Conservation (phyloP, 495 filamentous ascomycete species). For the Parachaetomium inaequale region DNA sequence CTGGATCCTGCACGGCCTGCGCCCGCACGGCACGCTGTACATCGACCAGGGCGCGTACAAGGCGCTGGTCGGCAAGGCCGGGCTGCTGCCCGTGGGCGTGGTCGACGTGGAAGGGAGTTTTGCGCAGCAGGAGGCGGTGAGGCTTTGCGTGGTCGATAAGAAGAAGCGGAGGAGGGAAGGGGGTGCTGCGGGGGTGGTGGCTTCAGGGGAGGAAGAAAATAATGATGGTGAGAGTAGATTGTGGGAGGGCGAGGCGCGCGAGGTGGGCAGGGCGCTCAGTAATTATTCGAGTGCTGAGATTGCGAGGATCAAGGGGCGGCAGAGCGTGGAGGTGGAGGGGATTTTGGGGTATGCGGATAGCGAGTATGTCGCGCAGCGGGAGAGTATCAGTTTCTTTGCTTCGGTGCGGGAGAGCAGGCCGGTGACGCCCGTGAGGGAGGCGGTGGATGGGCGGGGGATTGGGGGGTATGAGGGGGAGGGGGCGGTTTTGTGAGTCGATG, state of each 20-base stretch:
- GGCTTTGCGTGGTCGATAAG: constrained; percentile 69
- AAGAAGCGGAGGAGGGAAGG: constrained; percentile 16
- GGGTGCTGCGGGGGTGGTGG: constrained; percentile 38
- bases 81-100: constrained; percentile 89
- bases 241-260: constrained; percentile 57
- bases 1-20: constrained; percentile 94
- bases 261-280: constrained; percentile 87
- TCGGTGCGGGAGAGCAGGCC: constrained; percentile 35
- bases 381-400: constrained; percentile 77
- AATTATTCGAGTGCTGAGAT: constrained; percentile 90
- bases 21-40: constrained; percentile 83
- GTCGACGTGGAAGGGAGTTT: constrained; percentile 84
- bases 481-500: constrained; percentile 6
- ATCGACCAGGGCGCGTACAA: constrained; percentile 84
- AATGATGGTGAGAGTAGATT: constrained; percentile 20
- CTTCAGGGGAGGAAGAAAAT: constrained; percentile 38
- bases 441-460: constrained; percentile 21
- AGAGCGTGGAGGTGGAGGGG: constrained; percentile 72
- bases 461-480: constrained; percentile 30
- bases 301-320: constrained; percentile 72
- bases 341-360: constrained; percentile 88
- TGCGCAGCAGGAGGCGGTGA: constrained; percentile 86
- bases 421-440: constrained; percentile 38
- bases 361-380: constrained; percentile 87
- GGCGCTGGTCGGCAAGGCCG: constrained; percentile 75